Conservation (phyloP, 345 rosid species). For the Eucalyptus regnans region DNA sequence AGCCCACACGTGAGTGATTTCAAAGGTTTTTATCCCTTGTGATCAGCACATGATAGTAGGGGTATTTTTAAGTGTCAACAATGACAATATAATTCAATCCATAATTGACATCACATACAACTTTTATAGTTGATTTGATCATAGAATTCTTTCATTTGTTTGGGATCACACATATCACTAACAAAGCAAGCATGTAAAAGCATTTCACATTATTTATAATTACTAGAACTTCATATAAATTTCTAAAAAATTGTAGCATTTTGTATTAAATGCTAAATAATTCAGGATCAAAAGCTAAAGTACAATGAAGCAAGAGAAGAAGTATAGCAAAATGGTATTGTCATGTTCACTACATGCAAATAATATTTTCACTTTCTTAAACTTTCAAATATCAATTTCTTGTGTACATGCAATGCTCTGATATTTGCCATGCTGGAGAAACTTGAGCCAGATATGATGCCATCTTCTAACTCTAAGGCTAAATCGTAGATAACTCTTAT, state of each 20-base stretch:
- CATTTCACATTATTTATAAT: neutral
- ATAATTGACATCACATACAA: neutral
- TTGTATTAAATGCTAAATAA: neutral
- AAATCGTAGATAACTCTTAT: neutral
- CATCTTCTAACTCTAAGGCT: neutral
- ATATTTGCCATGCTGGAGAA: neutral
- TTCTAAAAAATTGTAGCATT: neutral
- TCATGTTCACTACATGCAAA: neutral
- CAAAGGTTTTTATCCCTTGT: no score
- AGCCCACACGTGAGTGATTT: no score
- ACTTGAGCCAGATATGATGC: neutral
- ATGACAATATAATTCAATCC: no score
- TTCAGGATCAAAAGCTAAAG: neutral
- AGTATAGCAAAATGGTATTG: neutral
- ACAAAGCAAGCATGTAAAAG: neutral
- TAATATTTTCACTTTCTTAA: neutral
- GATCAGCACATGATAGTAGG: fast-evolving
- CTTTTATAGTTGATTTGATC: neutral
- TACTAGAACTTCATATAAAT: neutral
- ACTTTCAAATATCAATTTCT: no score
- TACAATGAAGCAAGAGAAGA: neutral
- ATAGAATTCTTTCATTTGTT: neutral
- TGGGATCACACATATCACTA: neutral
- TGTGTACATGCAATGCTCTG: fast-evolving
- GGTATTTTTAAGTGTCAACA: no score